A percentile compares a stretch with the other conserved stretches of the same genome.
These are phyloP conservation scores for Penicillium occitanis DNA, from an alignment of 2,329 filamentous ascomycete species.

Conservation along the genomic window DNA sequence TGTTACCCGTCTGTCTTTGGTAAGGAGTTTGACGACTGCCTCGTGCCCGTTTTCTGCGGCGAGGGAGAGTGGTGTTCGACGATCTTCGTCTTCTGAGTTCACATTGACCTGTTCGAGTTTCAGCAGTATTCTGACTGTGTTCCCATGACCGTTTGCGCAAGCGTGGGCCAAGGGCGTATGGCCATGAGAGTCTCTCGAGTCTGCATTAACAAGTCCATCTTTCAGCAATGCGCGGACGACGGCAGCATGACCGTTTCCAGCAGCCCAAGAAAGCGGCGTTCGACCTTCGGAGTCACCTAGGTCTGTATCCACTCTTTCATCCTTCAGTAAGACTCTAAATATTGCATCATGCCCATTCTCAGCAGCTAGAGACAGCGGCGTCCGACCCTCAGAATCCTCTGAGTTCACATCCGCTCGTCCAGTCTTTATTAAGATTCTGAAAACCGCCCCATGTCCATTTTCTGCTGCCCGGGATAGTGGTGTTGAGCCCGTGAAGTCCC, in stretches of 20 bases:
- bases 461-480: not conserved
- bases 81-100: not conserved
- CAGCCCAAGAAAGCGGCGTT: not conserved
- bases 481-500: not conserved
- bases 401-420: not conserved
- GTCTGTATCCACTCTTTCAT: not conserved
- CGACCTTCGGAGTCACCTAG: not conserved
- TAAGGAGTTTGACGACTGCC: not conserved
- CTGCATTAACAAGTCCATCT: not conserved
- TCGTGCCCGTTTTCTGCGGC: conserved; percentile 14
- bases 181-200: not conserved
- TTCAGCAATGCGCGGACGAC: conserved; percentile 2
- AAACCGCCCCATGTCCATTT: not conserved
- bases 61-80: conserved; percentile 2
- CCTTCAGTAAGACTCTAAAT: not conserved
- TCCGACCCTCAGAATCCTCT: not conserved
- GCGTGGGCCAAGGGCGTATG: not conserved
- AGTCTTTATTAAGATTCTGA: not conserved
- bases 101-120: not conserved
- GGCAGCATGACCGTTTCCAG: not conserved
- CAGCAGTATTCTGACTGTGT: conserved; percentile 3
- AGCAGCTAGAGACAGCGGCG: not conserved
- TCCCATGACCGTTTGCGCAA: conserved; percentile 1
- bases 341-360: conserved; percentile 4
- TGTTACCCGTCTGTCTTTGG: not conserved